Evolutionary conservation across 441 rosid species (phyloP), one percentile per base, ranked within the genome.

Genomic region (Dalechampia spathulata): DNA sequence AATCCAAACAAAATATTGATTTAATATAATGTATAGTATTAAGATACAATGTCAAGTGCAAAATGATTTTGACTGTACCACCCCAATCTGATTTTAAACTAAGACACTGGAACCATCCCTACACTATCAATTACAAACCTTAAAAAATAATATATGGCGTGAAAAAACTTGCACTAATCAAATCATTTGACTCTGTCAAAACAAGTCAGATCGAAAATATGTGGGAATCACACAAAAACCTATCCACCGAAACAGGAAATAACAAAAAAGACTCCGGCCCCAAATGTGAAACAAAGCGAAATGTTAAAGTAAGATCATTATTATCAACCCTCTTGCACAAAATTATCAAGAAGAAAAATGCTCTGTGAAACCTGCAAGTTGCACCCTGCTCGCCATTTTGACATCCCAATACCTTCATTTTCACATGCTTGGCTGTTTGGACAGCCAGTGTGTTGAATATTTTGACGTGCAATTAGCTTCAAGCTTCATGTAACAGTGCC

Each of bases 401-500:
- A 41, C 27, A 54, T 37, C 45, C 48, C 57, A 28, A 49, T 27
- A n/a, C 19, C 16, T 58, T 28, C 46, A 42, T 42, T 53, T 49
- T 14, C n/a, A 52, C 47, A 56, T 34, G 44, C 56, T 49, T 58
- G 23, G 19, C 57, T 7, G 43, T 42, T 23, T 7, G 21, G 26
- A 54, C 55, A 52, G 55, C 65, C 32, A 38, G 36, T 16, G 50
- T 20, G 13, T 61, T 47, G 43, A 38, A 48, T 38, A 34, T 36
- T 52, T 54, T 60, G 41, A 49, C 13, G 51, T 22, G 37, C 57
- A 44, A 54, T 46, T 54, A 47, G 58, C 72, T 68, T 21, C 71
- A 49, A 67, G 69, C 69, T 70, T 70, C 52, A 49, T 44, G 40
- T 55, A 60, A 58, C 41, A 17, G 40, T 15, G 52, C 58, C 58